Evolutionary conservation across 495 filamentous ascomycete species (phyloP).

Genomic region (Usnea hakonensis): DNA sequence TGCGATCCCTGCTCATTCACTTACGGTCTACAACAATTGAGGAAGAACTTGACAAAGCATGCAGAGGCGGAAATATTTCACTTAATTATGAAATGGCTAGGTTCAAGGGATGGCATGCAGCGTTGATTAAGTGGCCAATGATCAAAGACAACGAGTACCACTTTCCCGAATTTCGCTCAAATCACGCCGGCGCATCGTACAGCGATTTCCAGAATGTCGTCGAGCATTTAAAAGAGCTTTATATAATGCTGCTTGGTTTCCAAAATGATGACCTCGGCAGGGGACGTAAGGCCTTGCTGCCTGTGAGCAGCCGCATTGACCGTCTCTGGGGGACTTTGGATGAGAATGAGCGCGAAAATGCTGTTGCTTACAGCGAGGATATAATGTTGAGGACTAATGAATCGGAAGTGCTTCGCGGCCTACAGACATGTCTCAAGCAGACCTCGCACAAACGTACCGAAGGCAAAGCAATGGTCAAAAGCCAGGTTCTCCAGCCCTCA

Average conservation of each 20-base stretch:
- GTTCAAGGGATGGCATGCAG: background rate
- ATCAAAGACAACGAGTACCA: background rate
- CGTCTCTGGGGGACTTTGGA: background rate
- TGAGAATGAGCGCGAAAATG: background rate
- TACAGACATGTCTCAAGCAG: background rate
- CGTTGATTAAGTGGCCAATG: too few species aligned
- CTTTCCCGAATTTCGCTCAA: background rate
- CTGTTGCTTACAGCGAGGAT: background rate
- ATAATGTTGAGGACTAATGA: background rate
- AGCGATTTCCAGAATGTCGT: background rate
- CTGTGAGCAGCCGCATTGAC: background rate
- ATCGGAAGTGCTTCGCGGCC: background rate
- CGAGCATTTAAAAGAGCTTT: background rate
- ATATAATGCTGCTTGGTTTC: background rate
- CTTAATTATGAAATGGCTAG: background rate
- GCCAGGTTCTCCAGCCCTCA: background rate
- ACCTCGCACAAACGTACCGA: background rate
- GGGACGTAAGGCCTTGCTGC: background rate
- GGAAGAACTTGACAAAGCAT: background rate
- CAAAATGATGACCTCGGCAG: background rate
- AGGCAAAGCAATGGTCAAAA: background rate
- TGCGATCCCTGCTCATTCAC: background rate
- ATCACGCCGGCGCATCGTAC: background rate
- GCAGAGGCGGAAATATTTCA: background rate
- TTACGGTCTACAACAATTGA: background rate